Evolutionary conservation across 148 eudicot genomes (phyloP).

Genomic region (Fagopyrum homotropicum): DNA sequence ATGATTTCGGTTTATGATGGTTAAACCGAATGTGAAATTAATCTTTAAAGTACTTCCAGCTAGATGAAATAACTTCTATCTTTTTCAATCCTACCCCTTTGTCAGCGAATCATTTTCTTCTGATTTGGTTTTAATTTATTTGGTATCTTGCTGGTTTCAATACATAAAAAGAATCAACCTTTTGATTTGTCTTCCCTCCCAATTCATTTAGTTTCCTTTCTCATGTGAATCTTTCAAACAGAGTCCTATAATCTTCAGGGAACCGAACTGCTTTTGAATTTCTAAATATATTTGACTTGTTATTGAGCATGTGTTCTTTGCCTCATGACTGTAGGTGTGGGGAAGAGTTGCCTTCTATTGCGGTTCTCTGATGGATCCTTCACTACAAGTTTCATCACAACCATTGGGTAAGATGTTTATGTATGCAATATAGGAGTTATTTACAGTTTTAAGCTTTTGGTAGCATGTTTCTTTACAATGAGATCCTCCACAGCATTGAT

Average conservation of each 20-base stretch:
- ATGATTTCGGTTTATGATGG: background rate
- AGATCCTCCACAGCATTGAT: constrained; percentile 42
- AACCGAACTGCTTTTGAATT: background rate
- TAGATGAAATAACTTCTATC: background rate
- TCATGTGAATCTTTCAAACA: background rate
- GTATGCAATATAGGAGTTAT: background rate
- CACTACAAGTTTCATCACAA: constrained; percentile 51
- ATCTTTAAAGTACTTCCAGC: background rate
- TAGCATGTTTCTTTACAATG: background rate
- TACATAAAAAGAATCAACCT: background rate
- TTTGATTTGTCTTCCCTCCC: background rate
- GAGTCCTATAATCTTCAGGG: background rate
- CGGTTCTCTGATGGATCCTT: constrained; percentile 45
- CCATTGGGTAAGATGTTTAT: constrained; percentile 52
- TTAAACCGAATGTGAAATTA: background rate
- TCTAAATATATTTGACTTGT: background rate
- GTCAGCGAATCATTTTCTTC: background rate
- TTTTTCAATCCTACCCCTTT: background rate
- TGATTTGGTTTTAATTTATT: background rate
- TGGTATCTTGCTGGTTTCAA: background rate
- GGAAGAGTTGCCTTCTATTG: constrained; percentile 44
- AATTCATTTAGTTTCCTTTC: background rate
- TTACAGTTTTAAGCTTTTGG: background rate
- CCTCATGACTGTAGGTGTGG: constrained; percentile 29
- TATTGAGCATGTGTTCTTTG: background rate